phyloP scores from a whole-genome alignment of 2,329 filamentous ascomycete genomes.

The Calonectria fujianensis region DNA sequence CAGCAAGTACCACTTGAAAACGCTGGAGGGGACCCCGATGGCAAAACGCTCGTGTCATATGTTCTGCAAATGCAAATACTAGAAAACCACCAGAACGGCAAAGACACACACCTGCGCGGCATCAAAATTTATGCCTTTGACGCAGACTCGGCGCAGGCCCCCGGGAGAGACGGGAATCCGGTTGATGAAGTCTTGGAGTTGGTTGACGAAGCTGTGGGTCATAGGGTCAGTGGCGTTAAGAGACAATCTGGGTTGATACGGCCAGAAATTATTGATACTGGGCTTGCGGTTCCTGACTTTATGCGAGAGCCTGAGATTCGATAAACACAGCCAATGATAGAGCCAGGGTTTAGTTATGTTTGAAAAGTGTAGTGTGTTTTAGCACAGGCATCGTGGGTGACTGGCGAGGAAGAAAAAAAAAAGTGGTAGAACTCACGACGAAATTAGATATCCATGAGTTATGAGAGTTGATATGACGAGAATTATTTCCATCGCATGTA shows the following conservation, averaged over 20 bases:
- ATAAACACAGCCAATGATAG: not conserved
- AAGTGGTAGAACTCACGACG: conserved; percentile 1
- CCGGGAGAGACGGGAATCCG: conserved; percentile 61
- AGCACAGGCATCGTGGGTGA: not conserved
- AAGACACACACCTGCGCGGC: conserved; percentile 97
- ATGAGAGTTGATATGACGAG: conserved; percentile 32
- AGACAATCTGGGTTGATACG: conserved; percentile 54
- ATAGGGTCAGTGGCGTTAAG: conserved; percentile 56
- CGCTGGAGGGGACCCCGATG: conserved; percentile 76
- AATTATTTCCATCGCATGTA: not conserved
- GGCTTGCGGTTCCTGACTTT: conserved; percentile 63
- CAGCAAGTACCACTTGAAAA: conserved; percentile 83
- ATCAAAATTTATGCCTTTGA: conserved; percentile 87
- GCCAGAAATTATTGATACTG: conserved; percentile 60
- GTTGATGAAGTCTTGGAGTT: conserved; percentile 56
- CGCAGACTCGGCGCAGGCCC: conserved; percentile 66
- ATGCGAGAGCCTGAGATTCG: conserved; percentile 66
- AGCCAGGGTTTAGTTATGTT: not conserved
- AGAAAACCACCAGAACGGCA: conserved; percentile 99
- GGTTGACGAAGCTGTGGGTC: conserved; percentile 48
- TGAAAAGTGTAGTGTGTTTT: not conserved
- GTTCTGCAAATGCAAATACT: conserved; percentile 92
- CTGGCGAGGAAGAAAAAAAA: not conserved
- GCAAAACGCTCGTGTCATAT: conserved; percentile 88
- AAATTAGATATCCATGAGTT: conserved; percentile 29